A percentile compares a stretch with the other conserved stretches of the same genome.
These are phyloP conservation scores for Xylaria sp. DNA, from an alignment of 2,329 filamentous ascomycete genomes.

Conservation along the genomic window DNA sequence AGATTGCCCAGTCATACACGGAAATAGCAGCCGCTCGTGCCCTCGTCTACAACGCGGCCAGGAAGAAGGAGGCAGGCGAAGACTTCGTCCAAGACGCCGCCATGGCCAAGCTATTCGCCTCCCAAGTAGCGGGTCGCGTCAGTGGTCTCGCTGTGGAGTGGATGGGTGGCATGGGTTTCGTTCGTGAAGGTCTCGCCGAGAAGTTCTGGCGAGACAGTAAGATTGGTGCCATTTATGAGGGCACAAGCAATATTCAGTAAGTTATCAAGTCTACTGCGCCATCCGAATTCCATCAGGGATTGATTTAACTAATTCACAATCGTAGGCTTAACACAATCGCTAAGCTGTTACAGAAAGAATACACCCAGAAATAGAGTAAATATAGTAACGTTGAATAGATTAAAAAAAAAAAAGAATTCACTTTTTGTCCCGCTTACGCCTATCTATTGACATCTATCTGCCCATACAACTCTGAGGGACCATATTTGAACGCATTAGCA, in stretches of 20 bases:
- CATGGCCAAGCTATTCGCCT: slow-evolving; percentile 96
- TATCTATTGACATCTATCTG: not conserved
- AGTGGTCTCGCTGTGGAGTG: slow-evolving; percentile 89
- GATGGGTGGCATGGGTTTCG: slow-evolving; percentile 99
- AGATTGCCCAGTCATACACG: slow-evolving; percentile 93
- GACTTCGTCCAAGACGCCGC: slow-evolving; percentile 95
- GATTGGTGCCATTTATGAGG: slow-evolving; percentile 98
- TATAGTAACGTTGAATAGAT: not conserved
- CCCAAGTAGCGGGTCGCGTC: slow-evolving; percentile 88
- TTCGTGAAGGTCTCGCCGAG: slow-evolving; percentile 93
- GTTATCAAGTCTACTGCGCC: slow-evolving; percentile 34
- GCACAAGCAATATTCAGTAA: slow-evolving; percentile 78
- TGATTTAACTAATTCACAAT: slow-evolving; percentile 36
- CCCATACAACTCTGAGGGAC: not conserved
- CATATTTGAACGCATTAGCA: not conserved
- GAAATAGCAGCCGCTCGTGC: slow-evolving; percentile 92
- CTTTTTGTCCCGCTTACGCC: not conserved
- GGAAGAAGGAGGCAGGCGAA: slow-evolving; percentile 97
- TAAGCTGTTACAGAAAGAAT: slow-evolving; percentile 67
- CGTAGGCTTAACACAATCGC: slow-evolving; percentile 66
- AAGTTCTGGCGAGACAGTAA: slow-evolving; percentile 98
- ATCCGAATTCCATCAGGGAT: not conserved
- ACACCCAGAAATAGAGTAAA: slow-evolving; percentile 48
- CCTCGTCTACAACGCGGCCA: slow-evolving; percentile 92
- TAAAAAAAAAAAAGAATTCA: not conserved